Base-by-base conservation (phyloP, 495 filamentous ascomycete genomes). In the Terfezia claveryi region DNA sequence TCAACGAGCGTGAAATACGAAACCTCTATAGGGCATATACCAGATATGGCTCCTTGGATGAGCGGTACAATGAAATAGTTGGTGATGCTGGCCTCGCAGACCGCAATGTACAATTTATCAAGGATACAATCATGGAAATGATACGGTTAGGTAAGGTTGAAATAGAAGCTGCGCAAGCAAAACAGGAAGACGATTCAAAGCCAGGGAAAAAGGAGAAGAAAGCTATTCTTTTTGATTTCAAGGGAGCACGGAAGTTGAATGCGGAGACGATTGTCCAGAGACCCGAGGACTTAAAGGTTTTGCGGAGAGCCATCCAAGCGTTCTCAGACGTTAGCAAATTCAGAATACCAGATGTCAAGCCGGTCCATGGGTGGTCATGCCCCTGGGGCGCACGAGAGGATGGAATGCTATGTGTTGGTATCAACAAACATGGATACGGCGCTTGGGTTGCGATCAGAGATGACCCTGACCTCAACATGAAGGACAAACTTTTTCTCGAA, bases 391-490 rank as follows among this genome's bases (percentile, higher is more conserved):
- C 87, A 4, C 77, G 80, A 50, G 92, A 99, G 69, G 91, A 99
- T 63, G 91, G 84, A 37, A 99, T 99, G 91, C 79, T 99, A 49
- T 83, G 87, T 55, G 78, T 95, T 36, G 91, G 91, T 53, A 94
- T 99, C 59, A 79, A 81, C 55, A 76, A 82, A 44, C 89, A 96
- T 65, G 91, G 91, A 2, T 95, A 92, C 65, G 91, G 91, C 54
- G 86, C 87, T 16, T 99, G 91, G 91, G 73, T 77, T 4, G 77
- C 83, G 57, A 96, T 99, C 61, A 80, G 89, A 10, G 92, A 96
- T 60, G 91, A 99, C 62, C 72, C 77, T 6, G 87, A 94, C 53
- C 76, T 99, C 16, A 80, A 75, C 5, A 80, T 99, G 69, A 72
- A 73, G 3, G 91, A 94, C 59, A 96, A 94, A 64, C 87, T 96